Conservation (phyloP, 306 rosid genomes). For the Astragalus glycyphyllos region DNA sequence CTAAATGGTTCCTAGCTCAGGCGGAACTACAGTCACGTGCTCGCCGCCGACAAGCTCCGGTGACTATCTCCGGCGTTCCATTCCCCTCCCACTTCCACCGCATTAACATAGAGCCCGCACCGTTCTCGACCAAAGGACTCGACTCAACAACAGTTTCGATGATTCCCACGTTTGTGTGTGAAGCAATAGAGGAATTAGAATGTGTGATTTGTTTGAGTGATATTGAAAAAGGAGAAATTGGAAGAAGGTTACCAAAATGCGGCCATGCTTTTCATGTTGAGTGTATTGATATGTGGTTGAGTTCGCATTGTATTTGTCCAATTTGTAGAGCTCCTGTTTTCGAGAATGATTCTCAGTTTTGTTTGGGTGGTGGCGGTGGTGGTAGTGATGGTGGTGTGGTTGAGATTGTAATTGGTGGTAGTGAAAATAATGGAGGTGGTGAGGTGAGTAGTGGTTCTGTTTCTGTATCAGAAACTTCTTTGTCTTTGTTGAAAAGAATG, state of each 20-base stretch:
- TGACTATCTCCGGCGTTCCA: conserved; percentile 49
- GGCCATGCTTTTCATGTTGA: conserved; percentile 80
- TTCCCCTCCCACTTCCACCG: conserved; percentile 53
- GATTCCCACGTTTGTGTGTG: conserved; percentile 66
- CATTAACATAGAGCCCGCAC: conserved; percentile 45
- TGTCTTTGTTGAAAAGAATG: conserved; percentile 71
- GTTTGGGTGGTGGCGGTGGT: conserved; percentile 3
- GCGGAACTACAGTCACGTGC: conserved; percentile 31
- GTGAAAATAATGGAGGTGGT: neutral
- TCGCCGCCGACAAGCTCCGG: conserved; percentile 48
- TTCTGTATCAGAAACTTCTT: conserved; percentile 48
- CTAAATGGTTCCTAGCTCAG: conserved; percentile 75
- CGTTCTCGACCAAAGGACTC: conserved; percentile 67
- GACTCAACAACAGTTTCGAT: conserved; percentile 53
- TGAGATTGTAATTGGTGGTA: conserved; percentile 49
- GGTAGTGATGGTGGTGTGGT: conserved; percentile 27
- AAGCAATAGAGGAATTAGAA: conserved; percentile 48
- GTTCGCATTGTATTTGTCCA: conserved; percentile 80
- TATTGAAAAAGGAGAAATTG: conserved; percentile 72
- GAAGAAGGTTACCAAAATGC: conserved; percentile 71
- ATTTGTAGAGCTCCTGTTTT: conserved; percentile 66
- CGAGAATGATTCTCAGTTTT: conserved; percentile 23
- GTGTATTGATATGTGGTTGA: conserved; percentile 92
- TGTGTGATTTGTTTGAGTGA: conserved; percentile 80
- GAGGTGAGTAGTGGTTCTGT: conserved; percentile 8